Conservation (phyloP, 106 monocot genomes). For the Narthecium ossifragum region DNA sequence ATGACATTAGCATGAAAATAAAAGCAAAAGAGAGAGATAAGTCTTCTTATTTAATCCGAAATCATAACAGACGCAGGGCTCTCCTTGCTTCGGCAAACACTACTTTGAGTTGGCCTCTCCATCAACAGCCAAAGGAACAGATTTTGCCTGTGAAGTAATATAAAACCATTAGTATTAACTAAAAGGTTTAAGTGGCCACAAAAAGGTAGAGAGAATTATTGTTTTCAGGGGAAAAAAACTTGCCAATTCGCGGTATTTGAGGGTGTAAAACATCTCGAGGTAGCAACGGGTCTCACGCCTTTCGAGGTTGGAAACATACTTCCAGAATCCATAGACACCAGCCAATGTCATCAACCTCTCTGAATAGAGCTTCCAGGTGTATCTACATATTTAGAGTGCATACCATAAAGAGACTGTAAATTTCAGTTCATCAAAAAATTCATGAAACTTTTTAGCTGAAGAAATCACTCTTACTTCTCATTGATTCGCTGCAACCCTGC, state of each 20-base stretch:
- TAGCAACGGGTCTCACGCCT: conserved; percentile 52
- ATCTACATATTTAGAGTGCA: conserved; percentile 16
- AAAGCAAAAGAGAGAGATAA: too few relatives aligned
- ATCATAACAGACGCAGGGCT: too few relatives aligned
- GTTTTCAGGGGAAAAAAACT: not conserved
- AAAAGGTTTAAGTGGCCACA: not conserved
- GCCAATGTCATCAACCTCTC: conserved; percentile 61
- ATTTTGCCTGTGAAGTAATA: conserved; percentile 27
- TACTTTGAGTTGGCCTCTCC: conserved; percentile 4
- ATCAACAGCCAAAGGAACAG: conserved; percentile 57
- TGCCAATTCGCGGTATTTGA: conserved; percentile 45
- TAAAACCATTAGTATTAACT: too few relatives aligned
- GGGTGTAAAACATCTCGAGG: conserved; percentile 58
- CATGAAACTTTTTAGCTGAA: not conserved
- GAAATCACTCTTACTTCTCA: conserved; percentile 27
- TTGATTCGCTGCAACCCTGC: conserved; percentile 42
- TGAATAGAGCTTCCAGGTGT: conserved; percentile 67
- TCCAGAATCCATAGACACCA: conserved; percentile 63
- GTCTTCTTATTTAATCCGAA: too few relatives aligned
- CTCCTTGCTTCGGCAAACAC: too few relatives aligned
- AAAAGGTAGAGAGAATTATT: not conserved
- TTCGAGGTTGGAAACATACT: conserved; percentile 44
- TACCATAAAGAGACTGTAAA: not conserved
- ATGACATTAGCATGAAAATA: too few relatives aligned
- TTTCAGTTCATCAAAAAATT: not conserved